These are phyloP conservation scores for Arthroderma sp. DNA, from an alignment of 2,329 filamentous ascomycete species.

Conservation along the genomic window DNA sequence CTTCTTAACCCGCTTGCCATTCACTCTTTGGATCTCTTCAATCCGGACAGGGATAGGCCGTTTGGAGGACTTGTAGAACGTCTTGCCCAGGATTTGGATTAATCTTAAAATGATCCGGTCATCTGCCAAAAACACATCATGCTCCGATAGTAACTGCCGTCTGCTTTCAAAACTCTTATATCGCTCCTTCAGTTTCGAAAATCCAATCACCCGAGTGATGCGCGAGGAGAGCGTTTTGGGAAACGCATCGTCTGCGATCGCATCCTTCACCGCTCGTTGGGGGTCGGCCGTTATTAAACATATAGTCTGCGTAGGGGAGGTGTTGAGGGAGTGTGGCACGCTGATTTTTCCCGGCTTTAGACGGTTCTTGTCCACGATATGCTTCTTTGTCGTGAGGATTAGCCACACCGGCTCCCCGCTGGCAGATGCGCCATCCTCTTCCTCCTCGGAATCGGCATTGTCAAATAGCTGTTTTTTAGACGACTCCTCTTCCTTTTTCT, in stretches of 20 bases:
- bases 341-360: conserved; percentile 74
- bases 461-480: conserved; percentile 43
- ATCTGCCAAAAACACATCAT: conserved; percentile 89
- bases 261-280: conserved; percentile 81
- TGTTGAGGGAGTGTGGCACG: conserved; percentile 63
- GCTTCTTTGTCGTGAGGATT: conserved; percentile 51
- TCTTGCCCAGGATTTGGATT: conserved; percentile 71
- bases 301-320: conserved; percentile 52
- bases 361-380: conserved; percentile 57
- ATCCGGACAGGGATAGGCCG: conserved; percentile 74
- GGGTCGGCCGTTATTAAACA: conserved; percentile 76
- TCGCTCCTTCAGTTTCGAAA: conserved; percentile 75
- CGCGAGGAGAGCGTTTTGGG: conserved; percentile 52
- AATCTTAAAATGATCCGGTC: conserved; percentile 64
- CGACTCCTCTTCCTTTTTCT: conserved; percentile 35
- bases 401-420: conserved; percentile 47
- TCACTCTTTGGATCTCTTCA: conserved; percentile 48
- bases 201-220: conserved; percentile 65
- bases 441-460: conserved; percentile 25
- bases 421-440: conserved; percentile 30
- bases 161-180: conserved; percentile 80
- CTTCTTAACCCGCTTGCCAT: conserved; percentile 47
- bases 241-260: conserved; percentile 61
- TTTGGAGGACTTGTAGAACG: conserved; percentile 82
- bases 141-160: conserved; percentile 68